Evolutionary conservation across 495 filamentous ascomycete genomes (phyloP), one percentile per base, ranked within the genome.

Genomic region (Hypoxylon fuscum): DNA sequence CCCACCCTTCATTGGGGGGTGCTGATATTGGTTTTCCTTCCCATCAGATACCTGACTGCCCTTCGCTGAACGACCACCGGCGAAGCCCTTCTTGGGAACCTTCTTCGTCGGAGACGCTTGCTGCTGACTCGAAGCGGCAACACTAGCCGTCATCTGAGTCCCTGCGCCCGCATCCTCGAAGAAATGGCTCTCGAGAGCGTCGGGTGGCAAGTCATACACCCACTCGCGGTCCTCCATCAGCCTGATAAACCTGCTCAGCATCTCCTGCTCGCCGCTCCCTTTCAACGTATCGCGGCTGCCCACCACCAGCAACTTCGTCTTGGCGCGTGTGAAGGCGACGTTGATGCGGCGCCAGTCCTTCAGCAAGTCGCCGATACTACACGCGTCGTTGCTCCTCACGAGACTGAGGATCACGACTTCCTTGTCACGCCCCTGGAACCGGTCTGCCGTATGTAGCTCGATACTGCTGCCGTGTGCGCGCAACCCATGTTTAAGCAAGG

Each of bases 381-480:
- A 86, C 1, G 83, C 81, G 29, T 91, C 84, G 66, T 98, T 98
- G 66, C 86, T 93, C 9, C 95, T 85, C 6, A 98, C 95, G 23
- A 94, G 86, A 45, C 83, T 88, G 11, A 98, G 83, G 18, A 98
- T 84, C 10, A 97, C 82, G 10, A 96, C 86, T 66, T 93, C 90
- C 74, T 98, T 98, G 72, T 98, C 95, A 1, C 95, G 83, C 4
- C 95, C 95, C 73, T 98, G 95, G 74, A 96, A 98, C 49, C 92
- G 91, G 69, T 98, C 95, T 4, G 95, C 91, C 0, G 95, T 97
- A 74, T 97, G 92, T 84, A 97, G 91, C 74, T 98, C 95, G 10
- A 98, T 85, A 1, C 78, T 83, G 6, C 41, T 68, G 1, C 62
- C 69, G 43, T 74, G 64, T 5, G 62, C 48, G 35, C 76, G 71